Evolutionary conservation across 345 rosid species (phyloP), one percentile per base, ranked within the genome.

Genomic region (Rhizophora mangle): DNA sequence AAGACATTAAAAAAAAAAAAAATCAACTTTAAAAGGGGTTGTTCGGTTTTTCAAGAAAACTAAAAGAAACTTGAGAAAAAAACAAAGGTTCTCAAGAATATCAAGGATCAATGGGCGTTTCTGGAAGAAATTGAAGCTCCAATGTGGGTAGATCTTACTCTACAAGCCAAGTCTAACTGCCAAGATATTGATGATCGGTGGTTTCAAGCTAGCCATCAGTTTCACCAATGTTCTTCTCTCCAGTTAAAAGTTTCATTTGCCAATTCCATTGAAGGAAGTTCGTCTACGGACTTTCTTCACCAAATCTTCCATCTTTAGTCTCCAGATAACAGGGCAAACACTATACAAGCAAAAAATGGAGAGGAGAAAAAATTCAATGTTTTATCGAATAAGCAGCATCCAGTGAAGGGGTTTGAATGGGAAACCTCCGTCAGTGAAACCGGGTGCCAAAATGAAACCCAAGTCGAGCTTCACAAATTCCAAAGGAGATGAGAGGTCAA

Each of bases 311-410:
- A 22, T 69, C 77, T 32, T 84, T 87, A 0, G 88, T 88, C 37
- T 85, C 88, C 29, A 75, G 79, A 80, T 88, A 90, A 54, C 83
- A 87, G 74, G 90, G 93, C 26, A 86, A 83, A 71, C 83, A 84
- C 70, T 82, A 76, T 63, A 55, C 34, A 37, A 78, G 73, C 72
- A 74, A 74, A 71, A 80, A 68, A 54, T 64, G 74, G 81, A 52
- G 64, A 71, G 71, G 67, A 43, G 76, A 56, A 26, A 60, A 24
- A 37, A 54, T 21, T 29, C 49, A 65, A 82, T 70, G 46, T 62
- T 30, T 43, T 67, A 53, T 34, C 47, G 49, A 70, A 66, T 64
- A 80, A 75, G 68, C 43, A 57, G 58, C 79, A 74, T 57, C 72
- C 68, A 1, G 80, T 74, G 9, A 75, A 82, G 73, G 24, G 78